phyloP scores from a whole-genome alignment of 495 filamentous ascomycete species.

The Penicillium waksmanii region DNA sequence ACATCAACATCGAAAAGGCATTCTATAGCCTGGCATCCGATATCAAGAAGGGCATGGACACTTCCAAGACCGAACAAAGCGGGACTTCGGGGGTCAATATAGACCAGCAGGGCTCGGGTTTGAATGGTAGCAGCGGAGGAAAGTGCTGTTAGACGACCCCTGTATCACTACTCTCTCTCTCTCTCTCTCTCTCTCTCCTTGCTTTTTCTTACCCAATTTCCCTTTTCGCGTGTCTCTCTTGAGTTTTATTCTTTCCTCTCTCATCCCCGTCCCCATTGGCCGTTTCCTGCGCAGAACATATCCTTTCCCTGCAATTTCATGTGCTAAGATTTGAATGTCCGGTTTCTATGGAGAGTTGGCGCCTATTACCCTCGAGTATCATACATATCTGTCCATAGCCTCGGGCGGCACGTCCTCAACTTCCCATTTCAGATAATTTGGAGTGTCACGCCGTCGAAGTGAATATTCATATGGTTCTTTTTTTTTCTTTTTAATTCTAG shows the following conservation, averaged over 20 bases:
- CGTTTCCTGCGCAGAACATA: conserved; percentile 20
- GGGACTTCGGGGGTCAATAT: conserved; percentile 70
- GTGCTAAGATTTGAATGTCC: conserved; percentile 31
- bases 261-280: conserved; percentile 15
- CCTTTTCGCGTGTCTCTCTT: conserved; percentile 7
- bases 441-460: not conserved
- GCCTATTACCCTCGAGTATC: conserved; percentile 24
- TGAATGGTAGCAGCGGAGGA: conserved; percentile 62
- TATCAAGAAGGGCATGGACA: conserved; percentile 88
- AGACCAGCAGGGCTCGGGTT: conserved; percentile 62
- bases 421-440: conserved; percentile 9
- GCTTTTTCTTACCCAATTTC: conserved; percentile 8
- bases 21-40: conserved; percentile 94
- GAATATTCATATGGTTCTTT: conserved; percentile 4
- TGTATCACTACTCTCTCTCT: conserved; percentile 29
- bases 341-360: conserved; percentile 26
- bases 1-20: conserved; percentile 99
- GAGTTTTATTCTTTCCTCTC: conserved; percentile 15
- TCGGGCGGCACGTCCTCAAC: conserved; percentile 12
- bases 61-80: conserved; percentile 75
- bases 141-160: conserved; percentile 78
- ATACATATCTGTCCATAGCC: conserved; percentile 29
- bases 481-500: not conserved
- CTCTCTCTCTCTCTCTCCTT: conserved; percentile 9
- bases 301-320: conserved; percentile 30